Conservation (phyloP, 257 asterid genomes). For the Lycium ferocissimum region DNA sequence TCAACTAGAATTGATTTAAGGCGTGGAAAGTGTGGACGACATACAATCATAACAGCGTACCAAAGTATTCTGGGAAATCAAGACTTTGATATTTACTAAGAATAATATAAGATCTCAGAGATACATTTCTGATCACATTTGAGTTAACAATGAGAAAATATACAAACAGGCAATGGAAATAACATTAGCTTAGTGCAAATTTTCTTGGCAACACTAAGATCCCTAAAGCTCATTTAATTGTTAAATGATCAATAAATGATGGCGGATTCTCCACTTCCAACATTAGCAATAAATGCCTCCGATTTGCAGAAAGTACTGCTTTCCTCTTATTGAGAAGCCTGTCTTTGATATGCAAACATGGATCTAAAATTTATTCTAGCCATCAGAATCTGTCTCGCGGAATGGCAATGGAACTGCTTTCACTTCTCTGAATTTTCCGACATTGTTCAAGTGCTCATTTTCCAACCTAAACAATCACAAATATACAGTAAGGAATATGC, state of each 20-base stretch:
- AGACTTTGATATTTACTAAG: conserved; percentile 30
- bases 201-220: conserved; percentile 30
- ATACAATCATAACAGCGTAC: not conserved
- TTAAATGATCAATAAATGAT: conserved; percentile 3
- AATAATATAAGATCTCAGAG: conserved; percentile 25
- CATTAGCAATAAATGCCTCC: not conserved
- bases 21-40: not conserved
- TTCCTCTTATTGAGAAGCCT: conserved; percentile 29
- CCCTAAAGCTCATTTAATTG: conserved; percentile 6
- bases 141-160: conserved; percentile 29
- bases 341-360: conserved; percentile 21
- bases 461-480: conserved; percentile 62
- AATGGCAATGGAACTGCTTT: conserved; percentile 91
- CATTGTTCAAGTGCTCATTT: conserved; percentile 93
- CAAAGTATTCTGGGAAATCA: not conserved
- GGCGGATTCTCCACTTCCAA: conserved; percentile 1
- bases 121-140: conserved; percentile 20
- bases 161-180: conserved; percentile 24
- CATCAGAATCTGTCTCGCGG: conserved; percentile 74
- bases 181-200: conserved; percentile 29
- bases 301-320: conserved; percentile 20
- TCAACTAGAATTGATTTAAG: not conserved
- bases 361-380: conserved; percentile 35
- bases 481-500: not conserved
- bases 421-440: conserved; percentile 89